Evolutionary conservation across 2,329 filamentous ascomycete genomes (phyloP), one percentile per base, ranked within the genome.

Genomic region (Xylaria sp.): DNA sequence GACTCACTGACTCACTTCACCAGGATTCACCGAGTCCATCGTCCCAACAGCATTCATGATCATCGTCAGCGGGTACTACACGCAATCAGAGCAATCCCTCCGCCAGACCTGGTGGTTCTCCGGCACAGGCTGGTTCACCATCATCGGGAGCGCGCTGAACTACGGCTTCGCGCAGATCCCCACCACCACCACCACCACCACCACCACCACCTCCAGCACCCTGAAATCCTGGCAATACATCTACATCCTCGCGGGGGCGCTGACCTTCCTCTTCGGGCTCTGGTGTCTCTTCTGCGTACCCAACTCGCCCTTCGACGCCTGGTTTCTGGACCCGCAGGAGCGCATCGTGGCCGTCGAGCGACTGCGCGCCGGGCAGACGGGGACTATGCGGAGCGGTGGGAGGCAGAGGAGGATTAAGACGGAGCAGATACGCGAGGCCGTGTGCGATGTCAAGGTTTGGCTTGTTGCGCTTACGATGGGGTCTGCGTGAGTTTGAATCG

Each of bases 61-160:
- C 65, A 88, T 90, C 66, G 82, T 91, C 2, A 83, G 84, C 16
- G 83, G 85, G 0, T 90, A 85, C 75, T 92, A 92, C 76, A 91
- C 89, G 0, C 90, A 91, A 74, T 72, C 81, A 5, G 90, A 92
- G 77, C 90, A 92, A 78, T 82, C 87, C 0, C 78, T 91, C 57
- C 83, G 90, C 1, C 90, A 91, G 78, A 87, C 85, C 69, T 90
- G 87, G 86, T 92, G 90, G 90, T 91, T 91, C 76, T 89, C 86
- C 9, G 79, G 80, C 16, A 86, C 84, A 0, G 88, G 87, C 6
- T 84, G 88, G 66, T 89, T 86, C 72, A 91, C 88, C 25, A 86
- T 92, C 63, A 82, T 91, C 62, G 90, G 90, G 5, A 85, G 89
- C 9, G 86, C 83, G 0, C 79, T 92, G 59, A 91, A 91, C 79